Evolutionary conservation across 2,329 filamentous ascomycete species (phyloP), one percentile per base, ranked within the genome.

Genomic region (Lojkania enalia): DNA sequence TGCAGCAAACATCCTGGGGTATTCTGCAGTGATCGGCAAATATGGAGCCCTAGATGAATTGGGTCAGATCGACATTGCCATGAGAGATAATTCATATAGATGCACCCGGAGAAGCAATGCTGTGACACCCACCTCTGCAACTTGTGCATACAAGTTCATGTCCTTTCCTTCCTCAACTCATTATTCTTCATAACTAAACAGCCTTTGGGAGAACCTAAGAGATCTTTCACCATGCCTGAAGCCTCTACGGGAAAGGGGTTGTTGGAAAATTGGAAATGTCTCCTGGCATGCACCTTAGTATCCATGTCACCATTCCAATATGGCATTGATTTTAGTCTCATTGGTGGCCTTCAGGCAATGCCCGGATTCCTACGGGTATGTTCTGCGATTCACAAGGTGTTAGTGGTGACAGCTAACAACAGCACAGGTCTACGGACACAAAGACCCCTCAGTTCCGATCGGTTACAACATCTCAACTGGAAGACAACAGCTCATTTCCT

Each of bases 281-380:
- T 77, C 31, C 19, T 73, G 5, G 76, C 76, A 16, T 78, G 76
- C 44, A 73, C 74, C 0, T 60, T 79, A 0, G 69, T 78, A 13
- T 72, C 74, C 3, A 71, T 78, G 60, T 75, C 71, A 16, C 75
- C 76, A 0, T 79, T 79, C 49, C 77, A 79, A 46, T 79, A 79
- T 57, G 77, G 77, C 20, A 63, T 77, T 32, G 75, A 79, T 49
- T 79, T 78, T 52, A 75, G 76, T 16, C 61, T 77, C 16, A 78
- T 79, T 38, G 74, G 74, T 19, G 75, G 76, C 29, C 54, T 79
- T 1, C 76, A 79, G 58, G 76, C 76, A 47, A 78, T 78, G 76
- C 58, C 66, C 2, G 76, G 75, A 12, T 79, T 79, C 38, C 67
- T 78, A 4, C 61, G 72, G 58, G 73, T 73, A 50, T 13, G 61